Base-by-base conservation (phyloP, 768 basidiomycete genomes). In the Coprinellus micaceus region DNA sequence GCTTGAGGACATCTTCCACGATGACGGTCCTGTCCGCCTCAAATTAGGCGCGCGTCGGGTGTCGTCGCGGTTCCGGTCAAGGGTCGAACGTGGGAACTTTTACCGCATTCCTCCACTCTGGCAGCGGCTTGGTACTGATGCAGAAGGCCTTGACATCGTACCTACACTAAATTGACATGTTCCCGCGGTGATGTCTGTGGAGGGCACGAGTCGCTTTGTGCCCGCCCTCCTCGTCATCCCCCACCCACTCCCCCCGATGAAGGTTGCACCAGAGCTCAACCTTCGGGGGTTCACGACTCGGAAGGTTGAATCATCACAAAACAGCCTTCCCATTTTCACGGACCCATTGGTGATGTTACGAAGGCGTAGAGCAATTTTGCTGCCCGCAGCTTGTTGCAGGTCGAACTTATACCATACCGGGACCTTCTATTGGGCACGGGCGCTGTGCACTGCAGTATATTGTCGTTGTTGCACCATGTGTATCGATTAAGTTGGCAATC, bases 1-100 rank as follows among this genome's bases (percentile, higher is more conserved):
- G 70, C 70, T 71, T 21, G 60, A 51, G 41, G 58, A 57, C 39
- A 28, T 36, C 30, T n/a, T 17, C 41, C 5, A 43, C 6, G 33
- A 13, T 33, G 33, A 6, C 7, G 33, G 7, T 33, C 13, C 33
- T 33, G 6, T 33, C 33, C 6, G 33, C 33, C 33, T 45, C 9
- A 12, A n/a, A 26, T n/a, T 2, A 26, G 19, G 5, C 19, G 2
- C 25, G 13, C n/a, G 22, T n/a, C 11, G n/a, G 11, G 19, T n/a
- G 43, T 24, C 17, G 43, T 24, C 43, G 22, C 7, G 43, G 7
- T 44, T 21, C 19, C 43, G 17, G 44, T 45, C 44, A 6, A 9
- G 22, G 21, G 17, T 45, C 44, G 12, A 45, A 17, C 15, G 25
- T 26, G 25, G 47, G 25, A 29, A 48, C 15, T 25, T n/a, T 30